These are phyloP conservation scores for Micromonas pusilla DNA, from an alignment of 139 green algal species.

Conservation along the genomic window DNA sequence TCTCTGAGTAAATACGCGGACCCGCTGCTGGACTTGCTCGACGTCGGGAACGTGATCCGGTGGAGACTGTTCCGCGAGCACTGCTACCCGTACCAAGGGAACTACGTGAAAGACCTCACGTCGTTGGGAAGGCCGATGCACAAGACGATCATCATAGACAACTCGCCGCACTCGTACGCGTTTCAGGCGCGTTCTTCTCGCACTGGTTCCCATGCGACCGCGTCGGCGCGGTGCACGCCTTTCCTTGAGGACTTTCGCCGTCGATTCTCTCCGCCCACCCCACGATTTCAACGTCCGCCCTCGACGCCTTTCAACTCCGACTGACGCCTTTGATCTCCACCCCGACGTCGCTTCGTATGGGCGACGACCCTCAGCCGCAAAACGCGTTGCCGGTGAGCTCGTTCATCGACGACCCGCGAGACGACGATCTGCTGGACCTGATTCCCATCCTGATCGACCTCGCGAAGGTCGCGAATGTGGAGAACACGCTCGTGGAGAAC, in stretches of 20 bases:
- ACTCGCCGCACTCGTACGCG: constrained; percentile 90
- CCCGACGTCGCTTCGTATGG: too few species aligned
- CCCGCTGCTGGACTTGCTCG: constrained; percentile 85
- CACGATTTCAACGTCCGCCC: too few species aligned
- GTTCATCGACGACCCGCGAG: constrained; percentile 89
- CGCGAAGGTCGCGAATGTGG: not conserved
- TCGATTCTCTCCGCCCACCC: too few species aligned
- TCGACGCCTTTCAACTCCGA: too few species aligned
- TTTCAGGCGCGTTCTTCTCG: too few species aligned
- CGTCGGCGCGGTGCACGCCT: too few species aligned
- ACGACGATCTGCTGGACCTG: constrained; percentile 79
- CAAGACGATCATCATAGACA: constrained; percentile 91
- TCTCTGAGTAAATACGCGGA: constrained; percentile 73
- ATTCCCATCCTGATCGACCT: constrained; percentile 57
- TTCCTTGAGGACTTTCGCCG: too few species aligned
- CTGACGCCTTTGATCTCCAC: too few species aligned
- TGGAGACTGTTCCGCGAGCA: constrained; percentile 89
- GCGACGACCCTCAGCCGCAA: too few species aligned
- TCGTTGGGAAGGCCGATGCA: constrained; percentile 72
- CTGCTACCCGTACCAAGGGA: constrained; percentile 81
- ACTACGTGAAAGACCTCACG: constrained; percentile 85
- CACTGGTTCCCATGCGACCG: too few species aligned
- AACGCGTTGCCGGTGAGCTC: constrained; percentile 88
- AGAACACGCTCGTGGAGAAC: not conserved
- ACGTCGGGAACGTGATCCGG: constrained; percentile 60